Evolutionary conservation across 2,329 filamentous ascomycete genomes (phyloP), one percentile per base, ranked within the genome.

Genomic region (Neobulgaria alba): DNA sequence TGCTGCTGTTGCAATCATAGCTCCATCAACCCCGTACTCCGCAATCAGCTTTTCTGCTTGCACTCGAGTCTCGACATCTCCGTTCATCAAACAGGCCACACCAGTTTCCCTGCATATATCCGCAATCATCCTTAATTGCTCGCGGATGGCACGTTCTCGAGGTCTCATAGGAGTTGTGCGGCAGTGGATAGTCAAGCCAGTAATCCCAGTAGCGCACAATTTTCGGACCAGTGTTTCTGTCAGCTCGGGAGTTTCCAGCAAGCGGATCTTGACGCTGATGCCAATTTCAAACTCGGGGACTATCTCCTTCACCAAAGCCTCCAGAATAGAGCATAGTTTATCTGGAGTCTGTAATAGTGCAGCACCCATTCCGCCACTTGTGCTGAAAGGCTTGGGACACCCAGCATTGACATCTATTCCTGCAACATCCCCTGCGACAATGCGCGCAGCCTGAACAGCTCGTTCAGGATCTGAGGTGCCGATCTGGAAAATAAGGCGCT

Each of bases 361-460:
- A 0, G 92, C 92, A 36, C 92, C 92, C 92, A 98, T 98, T 36
- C 92, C 92, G 45, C 88, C 88, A 48, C 75, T 76, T 2, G 90
- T 95, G 57, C 85, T 94, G 64, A 98, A 98, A 0, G 90, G 85
- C 63, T 98, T 98, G 1, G 92, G 92, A 59, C 92, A 98, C n/a
- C 92, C 92, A 0, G 92, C 88, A 61, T 98, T 98, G 47, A 98
- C 83, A 61, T 96, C 92, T 53, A 98, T 95, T 45, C 92, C 92
- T 0, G 82, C 80, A 3, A 98, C 92, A 63, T 96, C 87, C 10
- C 68, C 74, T 0, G 89, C 92, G 15, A 98, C 82, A 12, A 95
- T 66, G 39, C 79, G 79, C 2, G 90, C 88, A 1, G 90, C 89
- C 60, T 84, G 67, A 0, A 96, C 89, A 1, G 92, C 92, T 20